Percentiles rank a stretch among this genome's conserved stretches.
These are phyloP conservation scores for Dactylorhiza incarnata DNA, from an alignment of 106 monocot species.

Conservation along the genomic window DNA sequence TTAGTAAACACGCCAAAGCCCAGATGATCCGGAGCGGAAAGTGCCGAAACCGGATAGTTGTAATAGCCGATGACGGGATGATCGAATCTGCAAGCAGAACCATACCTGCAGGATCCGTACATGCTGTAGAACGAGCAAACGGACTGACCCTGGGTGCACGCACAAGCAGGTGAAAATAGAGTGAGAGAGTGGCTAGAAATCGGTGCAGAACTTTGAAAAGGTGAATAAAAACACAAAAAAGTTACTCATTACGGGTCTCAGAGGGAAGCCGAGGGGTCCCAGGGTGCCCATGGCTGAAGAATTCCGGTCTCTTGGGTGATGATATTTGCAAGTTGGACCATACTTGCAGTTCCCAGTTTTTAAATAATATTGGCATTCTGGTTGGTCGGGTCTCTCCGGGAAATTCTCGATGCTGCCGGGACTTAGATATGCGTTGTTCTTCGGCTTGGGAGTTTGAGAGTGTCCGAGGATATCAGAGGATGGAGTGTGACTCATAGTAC, in stretches of 20 bases:
- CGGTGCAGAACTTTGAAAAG: background rate
- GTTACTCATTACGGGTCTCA: constrained; percentile 55
- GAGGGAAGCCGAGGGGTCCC: constrained; percentile 63
- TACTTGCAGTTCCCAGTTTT: constrained; percentile 71
- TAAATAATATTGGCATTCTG: constrained; percentile 74
- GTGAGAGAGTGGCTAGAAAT: background rate
- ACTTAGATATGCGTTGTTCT: constrained; percentile 16
- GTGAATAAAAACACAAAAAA: background rate
- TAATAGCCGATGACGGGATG: constrained; percentile 50
- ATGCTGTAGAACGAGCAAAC: constrained; percentile 42
- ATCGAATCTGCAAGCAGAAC: constrained; percentile 65
- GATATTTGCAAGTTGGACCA: constrained; percentile 72
- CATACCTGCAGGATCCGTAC: constrained; percentile 60
- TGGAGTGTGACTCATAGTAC: constrained; percentile 17
- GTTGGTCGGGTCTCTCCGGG: constrained; percentile 65
- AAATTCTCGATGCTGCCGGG: constrained; percentile 17
- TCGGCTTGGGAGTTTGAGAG: constrained; percentile 22
- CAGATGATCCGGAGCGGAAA: constrained; percentile 19
- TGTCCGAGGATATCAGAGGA: constrained; percentile 23
- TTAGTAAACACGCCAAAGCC: constrained; percentile 8
- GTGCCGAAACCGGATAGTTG: constrained; percentile 23
- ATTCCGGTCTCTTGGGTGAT: constrained; percentile 59
- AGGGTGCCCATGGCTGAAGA: constrained; percentile 10
- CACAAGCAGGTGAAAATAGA: constrained; percentile 1
- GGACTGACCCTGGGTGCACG: constrained; percentile 32